phyloP scores from a whole-genome alignment of 1,139 yeast species.

The Eremothecium coryli region DNA sequence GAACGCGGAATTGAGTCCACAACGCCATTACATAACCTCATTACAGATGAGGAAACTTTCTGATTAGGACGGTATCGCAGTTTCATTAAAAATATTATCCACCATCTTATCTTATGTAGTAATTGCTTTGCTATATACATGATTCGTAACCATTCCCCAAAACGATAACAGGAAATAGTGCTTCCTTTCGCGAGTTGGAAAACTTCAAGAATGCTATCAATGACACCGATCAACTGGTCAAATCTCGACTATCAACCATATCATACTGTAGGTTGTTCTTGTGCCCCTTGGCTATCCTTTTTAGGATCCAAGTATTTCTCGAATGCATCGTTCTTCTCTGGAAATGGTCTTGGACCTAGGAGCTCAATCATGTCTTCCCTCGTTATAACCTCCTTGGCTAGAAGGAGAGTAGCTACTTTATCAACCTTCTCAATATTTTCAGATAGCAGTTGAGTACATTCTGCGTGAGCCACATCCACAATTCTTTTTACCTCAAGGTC shows the following conservation, averaged over 20 bases:
- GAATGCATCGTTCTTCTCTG: constrained; percentile 85
- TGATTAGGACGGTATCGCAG: too few species aligned
- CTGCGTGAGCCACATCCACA: constrained; percentile 64
- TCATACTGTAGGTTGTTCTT: too few species aligned
- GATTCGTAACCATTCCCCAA: too few species aligned
- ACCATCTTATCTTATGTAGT: constrained; percentile 1
- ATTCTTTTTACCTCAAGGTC: constrained; percentile 80
- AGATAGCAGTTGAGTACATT: constrained; percentile 58
- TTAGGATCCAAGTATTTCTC: constrained; percentile 56
- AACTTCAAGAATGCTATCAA: too few species aligned
- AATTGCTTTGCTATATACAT: constrained; percentile 5
- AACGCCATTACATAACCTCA: constrained; percentile 20
- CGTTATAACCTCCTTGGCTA: constrained; percentile 75
- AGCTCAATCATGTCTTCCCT: constrained; percentile 85
- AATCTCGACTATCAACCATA: too few species aligned
- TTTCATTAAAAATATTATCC: background rate
- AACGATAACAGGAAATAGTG: too few species aligned
- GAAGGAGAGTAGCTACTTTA: constrained; percentile 75
- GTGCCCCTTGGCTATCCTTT: too few species aligned
- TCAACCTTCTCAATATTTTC: constrained; percentile 69
- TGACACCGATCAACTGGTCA: too few species aligned
- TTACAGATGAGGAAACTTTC: constrained; percentile 30
- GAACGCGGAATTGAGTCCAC: constrained; percentile 1
- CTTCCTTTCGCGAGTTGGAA: too few species aligned
- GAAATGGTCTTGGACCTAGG: constrained; percentile 83